Conservation (phyloP, 208 protist species). For the Phytomonas francai region DNA sequence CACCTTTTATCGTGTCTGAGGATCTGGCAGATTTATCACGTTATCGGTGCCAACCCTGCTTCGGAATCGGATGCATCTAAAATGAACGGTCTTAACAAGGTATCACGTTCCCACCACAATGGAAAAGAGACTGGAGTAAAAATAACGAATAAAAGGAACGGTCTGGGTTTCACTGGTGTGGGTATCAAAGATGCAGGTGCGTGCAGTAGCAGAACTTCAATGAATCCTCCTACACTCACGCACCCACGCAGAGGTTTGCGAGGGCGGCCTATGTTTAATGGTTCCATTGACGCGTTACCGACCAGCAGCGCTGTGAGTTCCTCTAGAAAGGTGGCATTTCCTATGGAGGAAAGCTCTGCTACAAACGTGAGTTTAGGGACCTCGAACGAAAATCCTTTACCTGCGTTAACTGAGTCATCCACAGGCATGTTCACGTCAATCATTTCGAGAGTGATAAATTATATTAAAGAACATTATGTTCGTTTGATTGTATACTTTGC, state of each 20-base stretch:
- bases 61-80: background rate
- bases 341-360: background rate
- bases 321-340: background rate
- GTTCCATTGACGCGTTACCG: background rate
- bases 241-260: background rate
- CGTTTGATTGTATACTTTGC: background rate
- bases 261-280: background rate
- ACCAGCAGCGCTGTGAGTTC: background rate
- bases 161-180: background rate
- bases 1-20: slow-evolving; percentile 51
- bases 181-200: background rate
- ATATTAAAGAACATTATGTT: background rate
- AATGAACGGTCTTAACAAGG: background rate
- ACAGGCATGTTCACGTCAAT: background rate
- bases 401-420: background rate
- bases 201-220: background rate
- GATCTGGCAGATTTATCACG: slow-evolving; percentile 52
- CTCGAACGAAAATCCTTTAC: background rate
- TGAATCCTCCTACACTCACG: background rate
- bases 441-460: background rate
- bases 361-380: background rate
- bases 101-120: background rate
- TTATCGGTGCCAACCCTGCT: slow-evolving; percentile 23
- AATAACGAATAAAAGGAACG: background rate
- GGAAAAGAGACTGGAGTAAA: slow-evolving; percentile 3